Base-by-base conservation (phyloP, 1,139 yeast species). In the Magnusiomyces ingens region DNA sequence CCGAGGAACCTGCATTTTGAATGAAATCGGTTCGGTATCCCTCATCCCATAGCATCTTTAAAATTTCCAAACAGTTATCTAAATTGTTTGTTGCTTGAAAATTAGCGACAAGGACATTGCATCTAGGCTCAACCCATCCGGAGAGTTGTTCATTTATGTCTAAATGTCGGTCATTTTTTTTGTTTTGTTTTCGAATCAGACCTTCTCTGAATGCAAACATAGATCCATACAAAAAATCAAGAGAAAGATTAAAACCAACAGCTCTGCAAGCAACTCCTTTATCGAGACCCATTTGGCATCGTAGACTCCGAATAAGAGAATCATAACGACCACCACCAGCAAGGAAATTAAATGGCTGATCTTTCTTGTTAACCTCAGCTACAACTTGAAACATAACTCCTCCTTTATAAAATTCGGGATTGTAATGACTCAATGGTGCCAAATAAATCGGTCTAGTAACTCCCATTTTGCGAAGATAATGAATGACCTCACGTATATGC, bases 311-410 rank as follows among this genome's bases (percentile, higher is more conserved):
- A 15, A 47, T 47, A 59, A 91, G 73, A 21, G 75, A 71, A 64
- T 93, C 98, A 64, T 89, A 93, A 51, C 99, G 73, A 1, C 99
- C 99, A 48, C 99, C 99, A 0, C 95, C 93, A 12, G 94, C 94
- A 45, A 88, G 71, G 45, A 91, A 82, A 75, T 61, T 63, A 13
- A 37, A 10, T 6, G 32, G 49, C 2, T 15, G 19, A 48, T 67
- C 68, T 17, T 57, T 58, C 57, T 73, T 68, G 41, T 56, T 69
- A 46, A 75, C 79, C 55, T 85, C 85, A 61, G 81, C 79, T 0
- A 89, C 79, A 0, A 86, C 90, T 63, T 89, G 95, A 65, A 91
- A 93, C 95, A 93, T 89, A 1, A 91, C 71, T 0, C 95, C 95
- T 22, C 82, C 82, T 38, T 75, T 73, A 65, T 90, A 93, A 64